Evolutionary conservation across 2,329 filamentous ascomycete genomes (phyloP), one percentile per base, ranked within the genome.

Genomic region (Colletotrichum navitas): DNA sequence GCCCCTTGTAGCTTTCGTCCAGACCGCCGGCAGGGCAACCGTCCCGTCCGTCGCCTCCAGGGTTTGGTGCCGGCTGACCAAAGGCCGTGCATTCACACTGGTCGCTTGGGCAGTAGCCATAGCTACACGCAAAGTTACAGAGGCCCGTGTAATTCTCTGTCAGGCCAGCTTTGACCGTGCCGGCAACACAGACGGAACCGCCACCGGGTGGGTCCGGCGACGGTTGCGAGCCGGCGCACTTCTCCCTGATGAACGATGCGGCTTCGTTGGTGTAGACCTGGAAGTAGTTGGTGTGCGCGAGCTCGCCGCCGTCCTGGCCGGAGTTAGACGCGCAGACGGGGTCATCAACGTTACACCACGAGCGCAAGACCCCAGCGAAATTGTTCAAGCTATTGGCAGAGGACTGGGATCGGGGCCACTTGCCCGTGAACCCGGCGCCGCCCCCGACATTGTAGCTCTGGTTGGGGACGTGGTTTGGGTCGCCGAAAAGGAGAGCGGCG

Each of bases 311-410:
- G 16, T 59, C 45, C 6, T 59, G 63, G n/a, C 55, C 65, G 45
- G 79, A 73, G 10, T 79, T 81, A 24, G 75, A 76, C 21, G 81
- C 82, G 73, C 83, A 84, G 69, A 82, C 78, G 5, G 81, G 80
- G 66, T 84, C 83, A n/a, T 78, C 78, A 7, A 73, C 71, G 56
- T 78, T 76, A 70, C 82, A 83, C 76, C 81, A 83, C 26, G 77
- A 78, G 52, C 77, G 80, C 16, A 71, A 59, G 45, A 68, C 65
- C 12, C 36, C n/a, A 24, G 68, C 56, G 24, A 71, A 71, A 29
- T 24, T 68, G 45, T 68, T 68, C 45, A 71, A 45, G 29, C 59
- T 71, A 11, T 5, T 26, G 52, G 68, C 52, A 1, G 68, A 71
- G 1, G 68, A 60, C 45, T 59, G 39, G 12, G 68, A 55, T 24